Conservation (phyloP, 2,329 filamentous ascomycete genomes). For the Aspergillus hortae region DNA sequence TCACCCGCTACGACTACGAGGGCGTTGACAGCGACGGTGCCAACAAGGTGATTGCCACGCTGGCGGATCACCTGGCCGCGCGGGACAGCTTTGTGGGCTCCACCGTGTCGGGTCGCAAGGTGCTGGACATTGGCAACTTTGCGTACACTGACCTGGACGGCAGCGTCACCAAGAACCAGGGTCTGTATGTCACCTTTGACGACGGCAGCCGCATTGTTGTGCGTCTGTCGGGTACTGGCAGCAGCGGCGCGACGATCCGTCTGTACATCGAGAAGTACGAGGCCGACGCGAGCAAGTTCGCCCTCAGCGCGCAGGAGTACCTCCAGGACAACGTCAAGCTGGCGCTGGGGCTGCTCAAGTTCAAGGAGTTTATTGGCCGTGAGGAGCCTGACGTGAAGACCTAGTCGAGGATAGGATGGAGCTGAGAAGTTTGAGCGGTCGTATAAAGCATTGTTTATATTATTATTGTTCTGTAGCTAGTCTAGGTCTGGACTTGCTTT, state of each 20-base stretch:
- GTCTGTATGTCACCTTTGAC: slow-evolving; percentile 89
- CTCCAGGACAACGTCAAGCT: slow-evolving; percentile 84
- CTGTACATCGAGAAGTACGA: slow-evolving; percentile 97
- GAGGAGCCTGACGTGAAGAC: slow-evolving; percentile 97
- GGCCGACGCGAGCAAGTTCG: slow-evolving; percentile 72
- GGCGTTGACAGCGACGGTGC: slow-evolving; percentile 87
- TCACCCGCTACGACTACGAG: slow-evolving; percentile 98
- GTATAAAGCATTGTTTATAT: too few species aligned
- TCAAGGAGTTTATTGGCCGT: slow-evolving; percentile 89
- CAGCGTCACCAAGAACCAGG: slow-evolving; percentile 92
- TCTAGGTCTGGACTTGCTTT: too few species aligned
- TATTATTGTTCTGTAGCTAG: too few species aligned
- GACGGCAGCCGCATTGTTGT: slow-evolving; percentile 94
- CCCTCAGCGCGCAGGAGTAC: slow-evolving; percentile 85
- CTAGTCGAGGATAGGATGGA: slow-evolving; percentile 40
- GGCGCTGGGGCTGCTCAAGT: slow-evolving; percentile 79
- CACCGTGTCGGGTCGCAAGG: slow-evolving; percentile 75
- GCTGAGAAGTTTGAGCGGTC: too few species aligned
- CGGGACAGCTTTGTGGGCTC: slow-evolving; percentile 76
- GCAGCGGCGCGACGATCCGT: slow-evolving; percentile 91
- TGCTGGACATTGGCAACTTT: slow-evolving; percentile 90
- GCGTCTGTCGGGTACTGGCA: slow-evolving; percentile 89
- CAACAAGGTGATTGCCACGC: slow-evolving; percentile 79
- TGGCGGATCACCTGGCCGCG: slow-evolving; percentile 73
- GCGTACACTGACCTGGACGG: slow-evolving; percentile 98